Percentiles rank a stretch among this genome's conserved stretches.
These are phyloP conservation scores for Theobroma grandiflorum DNA, from an alignment of 441 rosid species.

Conservation along the genomic window DNA sequence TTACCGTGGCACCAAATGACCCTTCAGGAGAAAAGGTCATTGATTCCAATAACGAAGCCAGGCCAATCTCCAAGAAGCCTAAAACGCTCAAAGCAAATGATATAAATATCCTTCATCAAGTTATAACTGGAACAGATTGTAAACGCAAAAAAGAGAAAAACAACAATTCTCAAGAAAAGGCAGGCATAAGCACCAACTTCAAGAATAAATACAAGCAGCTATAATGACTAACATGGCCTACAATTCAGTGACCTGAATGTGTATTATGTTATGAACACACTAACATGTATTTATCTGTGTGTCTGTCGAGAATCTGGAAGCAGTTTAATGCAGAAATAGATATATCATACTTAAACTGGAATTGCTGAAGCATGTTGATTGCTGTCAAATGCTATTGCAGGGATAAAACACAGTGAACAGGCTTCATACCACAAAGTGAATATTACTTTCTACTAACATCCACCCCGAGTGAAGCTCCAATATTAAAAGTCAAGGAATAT, in stretches of 20 bases:
- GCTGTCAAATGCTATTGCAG: conserved; percentile 9
- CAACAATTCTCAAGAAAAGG: background rate
- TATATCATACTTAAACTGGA: background rate
- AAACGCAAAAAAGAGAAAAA: background rate
- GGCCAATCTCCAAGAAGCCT: conserved; percentile 90
- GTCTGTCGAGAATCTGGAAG: conserved; percentile 4
- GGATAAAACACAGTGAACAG: background rate
- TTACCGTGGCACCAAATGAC: conserved; percentile 68
- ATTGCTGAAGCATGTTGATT: background rate
- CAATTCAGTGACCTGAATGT: conserved; percentile 7
- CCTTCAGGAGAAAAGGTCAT: conserved; percentile 66
- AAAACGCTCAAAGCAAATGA: conserved; percentile 27
- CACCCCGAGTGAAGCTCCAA: conserved; percentile 10
- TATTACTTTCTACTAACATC: background rate
- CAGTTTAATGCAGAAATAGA: conserved; percentile 4
- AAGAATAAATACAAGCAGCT: conserved; percentile 10
- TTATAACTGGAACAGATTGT: conserved; percentile 19
- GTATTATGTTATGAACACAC: conserved; percentile 6
- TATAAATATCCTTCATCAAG: conserved; percentile 29
- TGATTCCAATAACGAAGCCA: conserved; percentile 67
- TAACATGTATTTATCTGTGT: background rate
- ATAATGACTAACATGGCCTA: background rate
- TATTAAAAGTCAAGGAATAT: conserved; percentile 8
- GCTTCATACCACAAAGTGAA: conserved; percentile 9
- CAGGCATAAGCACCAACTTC: background rate